These are phyloP conservation scores for Ochetophila trinervis DNA, from an alignment of 306 rosid species.

Conservation along the genomic window DNA sequence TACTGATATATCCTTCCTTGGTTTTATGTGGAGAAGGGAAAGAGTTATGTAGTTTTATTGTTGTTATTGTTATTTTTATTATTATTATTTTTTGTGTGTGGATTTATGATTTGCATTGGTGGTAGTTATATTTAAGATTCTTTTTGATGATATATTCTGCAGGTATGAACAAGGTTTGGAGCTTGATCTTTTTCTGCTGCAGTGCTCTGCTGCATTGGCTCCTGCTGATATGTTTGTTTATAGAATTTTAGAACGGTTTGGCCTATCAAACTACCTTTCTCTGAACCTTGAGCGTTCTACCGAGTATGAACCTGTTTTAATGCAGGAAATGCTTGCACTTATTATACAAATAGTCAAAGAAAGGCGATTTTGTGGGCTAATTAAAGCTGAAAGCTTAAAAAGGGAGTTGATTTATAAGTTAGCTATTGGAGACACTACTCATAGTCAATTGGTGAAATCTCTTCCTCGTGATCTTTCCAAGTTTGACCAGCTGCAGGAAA, in stretches of 20 bases:
- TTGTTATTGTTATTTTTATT: not conserved
- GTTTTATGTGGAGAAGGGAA: conserved; percentile 1
- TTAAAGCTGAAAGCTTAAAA: conserved; percentile 75
- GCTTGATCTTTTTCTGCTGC: conserved; percentile 93
- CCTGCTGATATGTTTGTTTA: conserved; percentile 71
- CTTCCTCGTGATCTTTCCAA: conserved; percentile 91
- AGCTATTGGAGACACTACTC: conserved; percentile 83
- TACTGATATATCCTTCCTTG: no score
- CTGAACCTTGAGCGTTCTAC: conserved; percentile 59
- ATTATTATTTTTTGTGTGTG: no score
- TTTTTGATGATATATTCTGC: conserved; percentile 27
- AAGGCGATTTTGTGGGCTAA: conserved; percentile 88
- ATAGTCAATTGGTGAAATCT: conserved; percentile 87
- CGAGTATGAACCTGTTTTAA: conserved; percentile 83
- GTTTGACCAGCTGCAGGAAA: conserved; percentile 65
- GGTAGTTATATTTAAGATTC: not conserved
- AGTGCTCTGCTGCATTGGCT: conserved; percentile 92
- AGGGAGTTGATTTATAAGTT: conserved; percentile 80
- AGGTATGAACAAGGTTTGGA: conserved; percentile 96
- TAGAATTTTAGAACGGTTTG: conserved; percentile 85
- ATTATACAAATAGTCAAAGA: conserved; percentile 87
- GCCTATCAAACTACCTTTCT: conserved; percentile 64
- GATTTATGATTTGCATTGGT: not conserved
- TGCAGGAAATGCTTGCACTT: conserved; percentile 91
- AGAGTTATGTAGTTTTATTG: conserved; percentile 3